Conservation (phyloP, 495 filamentous ascomycete species). For the Polyplosphaeria fusca region DNA sequence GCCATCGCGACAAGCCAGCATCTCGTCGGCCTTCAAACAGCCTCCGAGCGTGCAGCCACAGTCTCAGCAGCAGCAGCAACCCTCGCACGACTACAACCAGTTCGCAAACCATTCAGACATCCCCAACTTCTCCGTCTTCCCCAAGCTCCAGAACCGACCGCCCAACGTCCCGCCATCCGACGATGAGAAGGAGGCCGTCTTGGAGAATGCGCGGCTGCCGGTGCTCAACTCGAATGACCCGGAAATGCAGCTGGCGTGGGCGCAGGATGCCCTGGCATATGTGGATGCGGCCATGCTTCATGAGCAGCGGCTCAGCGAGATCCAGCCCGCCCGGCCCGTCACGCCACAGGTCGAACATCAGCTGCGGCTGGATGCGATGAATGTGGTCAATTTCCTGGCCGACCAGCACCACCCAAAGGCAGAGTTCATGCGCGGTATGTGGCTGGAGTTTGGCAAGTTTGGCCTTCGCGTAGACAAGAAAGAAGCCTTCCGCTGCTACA, state of each 20-base stretch:
- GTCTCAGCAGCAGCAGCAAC: constrained; percentile 38
- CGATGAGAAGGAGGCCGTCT: constrained; percentile 83
- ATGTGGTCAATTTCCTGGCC: constrained; percentile 82
- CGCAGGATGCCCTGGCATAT: constrained; percentile 84
- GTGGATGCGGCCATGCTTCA: constrained; percentile 78
- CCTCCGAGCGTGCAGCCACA: constrained; percentile 31
- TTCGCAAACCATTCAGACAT: constrained; percentile 26
- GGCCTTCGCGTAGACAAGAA: constrained; percentile 84
- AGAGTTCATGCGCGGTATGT: constrained; percentile 91
- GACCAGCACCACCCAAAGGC: constrained; percentile 92
- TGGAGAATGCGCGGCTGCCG: constrained; percentile 75
- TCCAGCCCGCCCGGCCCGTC: constrained; percentile 59
- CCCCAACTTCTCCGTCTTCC: constrained; percentile 89
- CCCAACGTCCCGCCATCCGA: constrained; percentile 92
- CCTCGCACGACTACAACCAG: constrained; percentile 38
- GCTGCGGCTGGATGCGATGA: constrained; percentile 81
- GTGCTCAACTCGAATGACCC: constrained; percentile 94
- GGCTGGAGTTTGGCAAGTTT: constrained; percentile 98
- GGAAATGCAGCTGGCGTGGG: constrained; percentile 95
- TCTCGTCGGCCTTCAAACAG: constrained; percentile 33
- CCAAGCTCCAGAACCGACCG: constrained; percentile 72
- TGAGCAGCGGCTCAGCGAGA: constrained; percentile 62
- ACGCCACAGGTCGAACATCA: constrained; percentile 88
- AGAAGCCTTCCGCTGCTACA: constrained; percentile 85
- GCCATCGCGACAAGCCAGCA: constrained; percentile 26